Evolutionary conservation across 2,329 filamentous ascomycete genomes (phyloP).

Genomic region (Exophiala mesophila): DNA sequence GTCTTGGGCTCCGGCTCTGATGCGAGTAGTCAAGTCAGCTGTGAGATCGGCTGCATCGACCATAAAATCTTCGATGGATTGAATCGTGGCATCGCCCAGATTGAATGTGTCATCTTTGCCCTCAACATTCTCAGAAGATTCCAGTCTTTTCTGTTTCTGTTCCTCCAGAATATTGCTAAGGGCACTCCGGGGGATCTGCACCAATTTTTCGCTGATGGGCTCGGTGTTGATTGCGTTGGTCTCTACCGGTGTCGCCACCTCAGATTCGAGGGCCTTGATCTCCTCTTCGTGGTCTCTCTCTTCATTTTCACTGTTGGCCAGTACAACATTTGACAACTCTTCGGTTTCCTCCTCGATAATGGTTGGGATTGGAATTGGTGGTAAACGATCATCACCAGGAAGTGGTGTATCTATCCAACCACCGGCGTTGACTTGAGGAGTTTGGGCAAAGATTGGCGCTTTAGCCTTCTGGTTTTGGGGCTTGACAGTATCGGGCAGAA

Average conservation of each 20-base stretch:
- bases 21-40: slow-evolving; percentile 22
- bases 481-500: slow-evolving; percentile 35
- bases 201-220: neutral
- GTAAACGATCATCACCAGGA: slow-evolving; percentile 6
- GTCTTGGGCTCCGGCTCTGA: slow-evolving; percentile 31
- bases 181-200: slow-evolving; percentile 36
- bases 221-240: slow-evolving; percentile 29
- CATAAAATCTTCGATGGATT: slow-evolving; percentile 41
- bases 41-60: slow-evolving; percentile 23
- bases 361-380: slow-evolving; percentile 14
- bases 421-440: slow-evolving; percentile 27
- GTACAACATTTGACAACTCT: slow-evolving; percentile 17
- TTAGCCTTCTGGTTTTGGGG: slow-evolving; percentile 14
- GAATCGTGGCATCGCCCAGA: slow-evolving; percentile 42
- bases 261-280: slow-evolving; percentile 22
- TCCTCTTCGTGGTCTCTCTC: neutral
- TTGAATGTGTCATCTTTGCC: slow-evolving; percentile 30
- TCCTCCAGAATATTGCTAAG: slow-evolving; percentile 40
- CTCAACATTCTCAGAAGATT: slow-evolving; percentile 11
- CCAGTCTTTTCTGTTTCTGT: slow-evolving; percentile 29
- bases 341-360: slow-evolving; percentile 26
- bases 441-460: slow-evolving; percentile 20
- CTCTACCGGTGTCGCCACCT: slow-evolving; percentile 23
- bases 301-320: slow-evolving; percentile 6
- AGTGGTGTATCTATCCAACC: slow-evolving; percentile 27